phyloP scores from a whole-genome alignment of 257 asterid species.

The Knoxia roxburghii region DNA sequence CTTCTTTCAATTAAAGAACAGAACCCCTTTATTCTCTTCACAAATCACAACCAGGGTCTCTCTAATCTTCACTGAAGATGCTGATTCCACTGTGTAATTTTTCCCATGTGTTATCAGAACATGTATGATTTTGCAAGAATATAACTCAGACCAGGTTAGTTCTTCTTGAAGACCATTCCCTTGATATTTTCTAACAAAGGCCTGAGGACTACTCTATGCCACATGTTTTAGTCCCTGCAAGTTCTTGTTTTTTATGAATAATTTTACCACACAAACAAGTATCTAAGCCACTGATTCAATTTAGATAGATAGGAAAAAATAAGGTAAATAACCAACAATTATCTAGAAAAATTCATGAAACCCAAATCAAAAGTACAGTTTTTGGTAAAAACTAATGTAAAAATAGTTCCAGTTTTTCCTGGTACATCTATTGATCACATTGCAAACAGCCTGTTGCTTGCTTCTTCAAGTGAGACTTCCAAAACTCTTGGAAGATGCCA shows the following conservation, averaged over 20 bases:
- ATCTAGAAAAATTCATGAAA: background rate
- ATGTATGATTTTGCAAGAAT: background rate
- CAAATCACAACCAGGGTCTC: slow-evolving; percentile 4
- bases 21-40: background rate
- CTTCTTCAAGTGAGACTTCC: background rate
- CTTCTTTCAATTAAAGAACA: background rate
- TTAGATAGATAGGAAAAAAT: too few relatives aligned
- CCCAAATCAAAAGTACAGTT: background rate
- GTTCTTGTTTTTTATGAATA: too few relatives aligned
- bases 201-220: too few relatives aligned
- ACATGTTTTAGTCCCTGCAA: background rate
- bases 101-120: background rate
- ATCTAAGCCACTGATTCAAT: too few relatives aligned
- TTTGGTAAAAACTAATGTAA: background rate
- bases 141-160: background rate
- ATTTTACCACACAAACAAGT: too few relatives aligned
- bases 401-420: background rate
- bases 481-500: slow-evolving; percentile 5
- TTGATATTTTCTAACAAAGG: background rate
- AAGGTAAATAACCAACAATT: too few relatives aligned
- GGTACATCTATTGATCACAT: background rate
- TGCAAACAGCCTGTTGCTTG: background rate
- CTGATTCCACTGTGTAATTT: too few relatives aligned
- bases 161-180: background rate
- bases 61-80: slow-evolving; percentile 2